Conservation (phyloP, 139 green algal species). For the Nannochloris sp. region DNA sequence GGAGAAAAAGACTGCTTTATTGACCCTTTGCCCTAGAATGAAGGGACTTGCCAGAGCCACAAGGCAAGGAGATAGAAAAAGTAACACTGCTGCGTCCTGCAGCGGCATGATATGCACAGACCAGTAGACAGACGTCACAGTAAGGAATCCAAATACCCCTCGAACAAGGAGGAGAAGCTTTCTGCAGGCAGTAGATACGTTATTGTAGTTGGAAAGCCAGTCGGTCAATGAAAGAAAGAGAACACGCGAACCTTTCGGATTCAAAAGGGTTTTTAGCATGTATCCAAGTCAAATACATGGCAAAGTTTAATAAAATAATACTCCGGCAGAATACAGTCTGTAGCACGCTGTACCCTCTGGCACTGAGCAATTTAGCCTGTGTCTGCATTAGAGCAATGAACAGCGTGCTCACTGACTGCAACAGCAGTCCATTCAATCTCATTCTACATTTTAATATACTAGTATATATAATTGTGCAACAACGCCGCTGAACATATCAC, state of each 20-base stretch:
- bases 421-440: background rate
- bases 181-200: background rate
- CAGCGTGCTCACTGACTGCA: background rate
- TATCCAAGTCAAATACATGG: background rate
- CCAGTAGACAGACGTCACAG: background rate
- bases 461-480: no score
- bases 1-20: background rate
- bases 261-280: background rate
- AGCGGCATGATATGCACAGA: background rate
- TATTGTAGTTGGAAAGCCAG: background rate
- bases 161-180: background rate
- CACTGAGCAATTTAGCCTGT: background rate
- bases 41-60: background rate
- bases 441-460: background rate
- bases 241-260: background rate
- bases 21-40: background rate
- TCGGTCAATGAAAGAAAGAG: background rate
- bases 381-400: background rate
- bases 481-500: no score
- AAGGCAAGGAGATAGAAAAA: background rate
- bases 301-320: constrained; percentile 2
- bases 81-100: background rate
- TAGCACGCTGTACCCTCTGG: background rate
- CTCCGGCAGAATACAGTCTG: constrained; percentile 1
- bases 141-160: background rate